Evolutionary conservation across 2,329 filamentous ascomycete species (phyloP).

Genomic region (Diaporthe caulivora): DNA sequence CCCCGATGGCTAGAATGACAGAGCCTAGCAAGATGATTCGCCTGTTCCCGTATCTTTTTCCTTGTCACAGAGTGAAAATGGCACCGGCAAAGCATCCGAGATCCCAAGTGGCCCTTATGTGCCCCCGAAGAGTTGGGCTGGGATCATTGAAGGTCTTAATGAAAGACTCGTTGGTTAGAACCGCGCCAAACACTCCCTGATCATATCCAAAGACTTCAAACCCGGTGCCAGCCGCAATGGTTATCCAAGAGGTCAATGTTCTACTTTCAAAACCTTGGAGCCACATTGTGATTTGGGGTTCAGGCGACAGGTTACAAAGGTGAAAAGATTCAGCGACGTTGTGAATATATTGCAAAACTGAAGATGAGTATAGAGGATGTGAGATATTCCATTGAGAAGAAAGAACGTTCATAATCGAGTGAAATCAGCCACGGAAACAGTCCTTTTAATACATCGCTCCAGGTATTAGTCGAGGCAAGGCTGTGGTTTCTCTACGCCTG

Average conservation of each 20-base stretch:
- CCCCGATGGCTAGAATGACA: background rate
- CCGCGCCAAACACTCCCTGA: conserved; percentile 2
- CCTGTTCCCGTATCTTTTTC: background rate
- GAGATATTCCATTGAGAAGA: too few relatives aligned
- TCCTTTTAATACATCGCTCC: background rate
- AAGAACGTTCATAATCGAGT: too few relatives aligned
- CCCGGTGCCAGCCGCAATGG: background rate
- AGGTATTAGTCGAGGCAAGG: background rate
- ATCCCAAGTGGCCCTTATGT: conserved; percentile 5
- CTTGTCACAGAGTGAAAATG: background rate
- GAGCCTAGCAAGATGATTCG: background rate
- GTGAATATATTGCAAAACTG: too few relatives aligned
- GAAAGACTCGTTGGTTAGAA: background rate
- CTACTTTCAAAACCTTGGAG: background rate
- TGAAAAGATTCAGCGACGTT: too few relatives aligned
- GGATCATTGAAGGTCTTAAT: background rate
- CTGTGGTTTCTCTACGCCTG: background rate
- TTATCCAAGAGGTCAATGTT: background rate
- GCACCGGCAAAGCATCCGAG: conserved; percentile 8
- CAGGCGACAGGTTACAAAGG: background rate
- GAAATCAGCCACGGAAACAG: background rate
- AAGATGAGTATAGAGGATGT: too few relatives aligned
- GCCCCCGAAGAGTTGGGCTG: background rate
- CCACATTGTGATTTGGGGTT: background rate
- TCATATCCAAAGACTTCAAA: conserved; percentile 22